Evolutionary conservation across 805 yeast genomes (phyloP).

Genomic region (Saccharomycodes ludwigii): DNA sequence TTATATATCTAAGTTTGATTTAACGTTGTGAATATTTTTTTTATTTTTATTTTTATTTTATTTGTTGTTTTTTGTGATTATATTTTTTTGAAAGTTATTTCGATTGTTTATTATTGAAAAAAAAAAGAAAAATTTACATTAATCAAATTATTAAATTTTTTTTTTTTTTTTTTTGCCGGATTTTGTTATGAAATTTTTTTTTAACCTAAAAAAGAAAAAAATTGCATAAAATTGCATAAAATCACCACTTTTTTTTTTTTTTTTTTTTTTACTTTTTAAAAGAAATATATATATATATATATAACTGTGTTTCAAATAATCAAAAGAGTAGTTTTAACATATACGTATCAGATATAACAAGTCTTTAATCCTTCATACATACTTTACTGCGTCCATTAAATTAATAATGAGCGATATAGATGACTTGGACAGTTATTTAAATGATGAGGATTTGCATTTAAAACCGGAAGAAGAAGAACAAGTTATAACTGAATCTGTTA

Average conservation of each 20-base stretch:
- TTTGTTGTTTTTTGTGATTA: neutral
- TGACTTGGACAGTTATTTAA: conserved; percentile 74
- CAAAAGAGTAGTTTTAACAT: too few relatives aligned
- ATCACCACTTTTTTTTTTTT: too few relatives aligned
- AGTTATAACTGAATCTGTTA: too few relatives aligned
- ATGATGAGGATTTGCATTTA: conserved; percentile 41
- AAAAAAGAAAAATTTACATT: neutral
- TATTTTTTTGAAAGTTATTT: neutral
- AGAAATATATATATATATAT: too few relatives aligned
- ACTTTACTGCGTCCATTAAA: conserved; percentile 3
- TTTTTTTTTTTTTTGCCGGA: neutral
- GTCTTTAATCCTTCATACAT: neutral
- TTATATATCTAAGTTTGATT: too few relatives aligned
- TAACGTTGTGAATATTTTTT: too few relatives aligned
- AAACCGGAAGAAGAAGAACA: conserved; percentile 8
- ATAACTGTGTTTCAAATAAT: too few relatives aligned
- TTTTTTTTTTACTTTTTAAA: too few relatives aligned
- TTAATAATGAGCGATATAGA: conserved; percentile 39
- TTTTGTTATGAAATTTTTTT: neutral
- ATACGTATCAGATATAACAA: too few relatives aligned
- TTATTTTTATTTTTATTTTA: too few relatives aligned
- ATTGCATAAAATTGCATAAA: neutral
- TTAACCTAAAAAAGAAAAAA: neutral
- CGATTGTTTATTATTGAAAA: neutral
- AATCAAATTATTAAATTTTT: conserved; percentile 1